Percentiles rank a stretch among this genome's conserved stretches.
Evolutionary conservation across 179 eudicot species (phyloP).

Genomic region (Vitellaria paradoxa): DNA sequence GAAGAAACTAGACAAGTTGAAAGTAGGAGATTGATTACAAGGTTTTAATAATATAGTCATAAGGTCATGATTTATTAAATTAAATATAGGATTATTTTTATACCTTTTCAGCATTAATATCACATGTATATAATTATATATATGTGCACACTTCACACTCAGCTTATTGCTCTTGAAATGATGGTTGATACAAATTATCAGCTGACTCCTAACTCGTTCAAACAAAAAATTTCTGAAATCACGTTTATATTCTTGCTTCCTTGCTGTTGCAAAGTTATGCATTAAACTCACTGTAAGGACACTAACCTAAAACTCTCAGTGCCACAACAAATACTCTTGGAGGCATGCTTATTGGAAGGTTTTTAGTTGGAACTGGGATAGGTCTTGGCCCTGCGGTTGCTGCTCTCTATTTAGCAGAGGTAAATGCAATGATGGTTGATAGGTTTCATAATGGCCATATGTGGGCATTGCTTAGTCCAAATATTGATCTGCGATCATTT

Average conservation of each 20-base stretch:
- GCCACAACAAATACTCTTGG: conserved; percentile 60
- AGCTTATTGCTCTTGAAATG: not conserved
- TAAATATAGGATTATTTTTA: not conserved
- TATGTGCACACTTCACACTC: conserved; percentile 2
- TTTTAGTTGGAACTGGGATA: conserved; percentile 80
- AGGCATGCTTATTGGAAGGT: conserved; percentile 88
- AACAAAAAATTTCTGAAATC: not conserved
- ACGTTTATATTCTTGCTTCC: not conserved
- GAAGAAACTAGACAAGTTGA: not conserved
- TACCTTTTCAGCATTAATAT: not conserved
- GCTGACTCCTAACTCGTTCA: not conserved
- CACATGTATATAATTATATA: not conserved
- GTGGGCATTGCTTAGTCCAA: not conserved
- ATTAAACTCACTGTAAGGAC: not conserved
- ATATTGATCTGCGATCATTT: not conserved
- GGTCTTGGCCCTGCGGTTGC: conserved; percentile 95
- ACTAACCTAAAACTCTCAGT: conserved; percentile 41
- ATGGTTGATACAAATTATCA: conserved; percentile 5
- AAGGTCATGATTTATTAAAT: not conserved
- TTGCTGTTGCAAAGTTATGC: conserved; percentile 2
- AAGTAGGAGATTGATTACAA: not conserved
- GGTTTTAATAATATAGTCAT: not conserved
- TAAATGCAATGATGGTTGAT: conserved; percentile 16
- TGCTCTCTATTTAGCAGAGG: conserved; percentile 92
- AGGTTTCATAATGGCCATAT: not conserved